Conservation (phyloP, 2,329 filamentous ascomycete genomes). For the Graphium sp. region DNA sequence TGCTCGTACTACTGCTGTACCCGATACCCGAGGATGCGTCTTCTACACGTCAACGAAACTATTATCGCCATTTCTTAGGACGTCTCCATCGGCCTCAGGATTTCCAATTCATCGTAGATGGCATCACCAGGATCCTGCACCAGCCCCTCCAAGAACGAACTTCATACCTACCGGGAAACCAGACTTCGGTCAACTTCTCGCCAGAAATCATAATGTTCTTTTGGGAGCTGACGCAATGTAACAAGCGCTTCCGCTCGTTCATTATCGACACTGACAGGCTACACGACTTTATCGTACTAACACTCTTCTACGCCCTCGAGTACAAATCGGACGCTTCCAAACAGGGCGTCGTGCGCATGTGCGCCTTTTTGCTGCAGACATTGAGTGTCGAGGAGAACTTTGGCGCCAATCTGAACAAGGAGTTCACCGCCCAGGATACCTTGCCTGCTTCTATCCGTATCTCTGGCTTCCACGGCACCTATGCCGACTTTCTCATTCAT, state of each 20-base stretch:
- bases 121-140: slow-evolving; percentile 82
- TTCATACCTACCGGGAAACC: slow-evolving; percentile 79
- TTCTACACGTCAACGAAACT: slow-evolving; percentile 61
- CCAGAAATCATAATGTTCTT: slow-evolving; percentile 95
- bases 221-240: slow-evolving; percentile 94
- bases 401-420: slow-evolving; percentile 75
- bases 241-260: slow-evolving; percentile 90
- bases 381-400: slow-evolving; percentile 87
- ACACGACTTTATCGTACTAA: slow-evolving; percentile 81
- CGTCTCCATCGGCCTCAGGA: slow-evolving; percentile 85
- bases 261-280: slow-evolving; percentile 90
- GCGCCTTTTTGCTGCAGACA: slow-evolving; percentile 90
- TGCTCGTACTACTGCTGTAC: slow-evolving; percentile 75
- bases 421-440: slow-evolving; percentile 76
- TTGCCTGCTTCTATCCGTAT: slow-evolving; percentile 70
- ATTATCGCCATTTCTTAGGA: slow-evolving; percentile 82
- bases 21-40: slow-evolving; percentile 65
- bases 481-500: slow-evolving; percentile 86
- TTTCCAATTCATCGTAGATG: slow-evolving; percentile 93
- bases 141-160: slow-evolving; percentile 80
- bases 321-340: slow-evolving; percentile 74
- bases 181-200: slow-evolving; percentile 55
- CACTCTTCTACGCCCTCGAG: slow-evolving; percentile 85
- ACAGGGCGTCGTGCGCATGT: slow-evolving; percentile 90
- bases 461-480: slow-evolving; percentile 70